A percentile compares a stretch with the other conserved stretches of the same genome.
phyloP scores from a whole-genome alignment of 345 rosid genomes.

The Syzygium oleosum region DNA sequence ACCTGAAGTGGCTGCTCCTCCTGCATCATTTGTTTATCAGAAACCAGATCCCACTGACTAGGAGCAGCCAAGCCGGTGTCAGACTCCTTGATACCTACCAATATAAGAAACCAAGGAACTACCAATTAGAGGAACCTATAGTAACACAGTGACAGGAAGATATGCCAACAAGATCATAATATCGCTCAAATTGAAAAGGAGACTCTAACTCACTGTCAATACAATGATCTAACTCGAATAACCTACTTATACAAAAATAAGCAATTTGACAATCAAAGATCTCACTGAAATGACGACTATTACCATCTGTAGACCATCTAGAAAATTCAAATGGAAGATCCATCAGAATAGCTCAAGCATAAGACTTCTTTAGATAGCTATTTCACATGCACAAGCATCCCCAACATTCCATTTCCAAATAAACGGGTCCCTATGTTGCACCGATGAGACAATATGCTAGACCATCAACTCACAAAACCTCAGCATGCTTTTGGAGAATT shows the following conservation, averaged over 20 bases:
- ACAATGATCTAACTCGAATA: background rate
- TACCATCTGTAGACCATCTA: background rate
- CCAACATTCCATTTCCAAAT: background rate
- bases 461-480: background rate
- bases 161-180: background rate
- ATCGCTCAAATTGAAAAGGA: background rate
- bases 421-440: background rate
- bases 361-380: background rate
- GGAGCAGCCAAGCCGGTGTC: constrained; percentile 97
- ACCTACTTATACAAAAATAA: background rate
- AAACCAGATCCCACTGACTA: constrained; percentile 99
- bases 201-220: background rate
- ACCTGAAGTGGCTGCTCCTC: constrained; percentile 97
- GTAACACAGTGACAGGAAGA: background rate
- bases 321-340: background rate
- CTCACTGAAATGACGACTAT: background rate
- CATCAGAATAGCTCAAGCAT: background rate
- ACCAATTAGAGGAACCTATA: background rate
- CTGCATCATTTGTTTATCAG: constrained; percentile 99
- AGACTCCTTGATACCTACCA: constrained; percentile 89
- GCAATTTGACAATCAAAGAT: background rate
- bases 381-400: background rate
- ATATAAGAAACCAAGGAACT: background rate
- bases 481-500: background rate
- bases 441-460: background rate